Evolutionary conservation across 805 yeast genomes (phyloP).

Genomic region (Kregervanrija delftensis): DNA sequence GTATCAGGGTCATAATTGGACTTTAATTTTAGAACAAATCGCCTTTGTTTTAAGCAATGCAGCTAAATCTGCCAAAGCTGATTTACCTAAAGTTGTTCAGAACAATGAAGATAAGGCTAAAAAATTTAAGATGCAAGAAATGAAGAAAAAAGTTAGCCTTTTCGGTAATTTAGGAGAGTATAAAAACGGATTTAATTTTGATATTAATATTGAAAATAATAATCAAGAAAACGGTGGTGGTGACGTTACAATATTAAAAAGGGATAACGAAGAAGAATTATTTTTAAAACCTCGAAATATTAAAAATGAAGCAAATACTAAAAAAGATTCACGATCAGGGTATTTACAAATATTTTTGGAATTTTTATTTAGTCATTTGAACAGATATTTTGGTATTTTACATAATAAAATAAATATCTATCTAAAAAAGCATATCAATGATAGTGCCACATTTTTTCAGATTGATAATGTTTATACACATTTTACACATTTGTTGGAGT

Average conservation of each 20-base stretch:
- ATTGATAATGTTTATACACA: neutral
- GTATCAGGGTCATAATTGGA: constrained; percentile 46
- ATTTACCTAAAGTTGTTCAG: constrained; percentile 10
- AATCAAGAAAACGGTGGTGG: neutral
- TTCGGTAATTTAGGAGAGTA: constrained; percentile 23
- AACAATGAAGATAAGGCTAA: constrained; percentile 1
- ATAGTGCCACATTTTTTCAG: constrained; percentile 1
- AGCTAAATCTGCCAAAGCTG: constrained; percentile 19
- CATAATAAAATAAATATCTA: neutral
- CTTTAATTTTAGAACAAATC: constrained; percentile 54
- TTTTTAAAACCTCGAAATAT: neutral
- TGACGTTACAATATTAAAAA: constrained; percentile 2
- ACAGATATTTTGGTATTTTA: neutral
- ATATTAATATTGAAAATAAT: constrained; percentile 4
- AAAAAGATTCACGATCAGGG: no score
- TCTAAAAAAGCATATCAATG: neutral
- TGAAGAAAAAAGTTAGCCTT: constrained; percentile 9
- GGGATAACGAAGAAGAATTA: neutral
- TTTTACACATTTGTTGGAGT: neutral
- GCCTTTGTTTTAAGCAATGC: constrained; percentile 42
- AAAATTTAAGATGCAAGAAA: neutral
- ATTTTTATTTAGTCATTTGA: neutral
- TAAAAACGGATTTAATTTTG: constrained; percentile 12
- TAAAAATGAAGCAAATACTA: neutral
- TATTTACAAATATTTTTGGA: no score